Conservation (phyloP, 1,284 basidiomycete genomes). For the Coriolopsis trogii region DNA sequence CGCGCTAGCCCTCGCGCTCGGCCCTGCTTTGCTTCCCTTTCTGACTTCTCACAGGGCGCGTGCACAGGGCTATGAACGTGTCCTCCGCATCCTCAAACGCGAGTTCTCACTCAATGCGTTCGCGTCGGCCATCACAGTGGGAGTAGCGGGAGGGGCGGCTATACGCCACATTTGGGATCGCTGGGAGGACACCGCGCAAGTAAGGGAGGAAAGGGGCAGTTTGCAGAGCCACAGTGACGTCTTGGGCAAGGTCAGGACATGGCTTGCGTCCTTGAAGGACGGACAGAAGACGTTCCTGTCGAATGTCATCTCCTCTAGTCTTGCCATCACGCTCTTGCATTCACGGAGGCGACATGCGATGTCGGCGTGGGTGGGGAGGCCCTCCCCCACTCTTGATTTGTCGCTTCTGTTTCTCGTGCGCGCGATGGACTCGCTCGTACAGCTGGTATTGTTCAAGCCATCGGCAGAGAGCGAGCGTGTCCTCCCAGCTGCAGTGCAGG, state of each 20-base stretch:
- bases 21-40: conserved; percentile 61
- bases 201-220: background rate
- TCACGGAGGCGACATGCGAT: conserved; percentile 36
- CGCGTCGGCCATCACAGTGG: conserved; percentile 64
- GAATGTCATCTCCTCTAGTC: conserved; percentile 57
- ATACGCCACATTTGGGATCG: conserved; percentile 50
- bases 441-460: conserved; percentile 47
- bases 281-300: conserved; percentile 57
- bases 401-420: conserved; percentile 71
- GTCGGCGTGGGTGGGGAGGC: conserved; percentile 19
- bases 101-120: conserved; percentile 66
- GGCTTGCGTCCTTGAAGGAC: conserved; percentile 33
- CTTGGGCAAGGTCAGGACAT: conserved; percentile 6
- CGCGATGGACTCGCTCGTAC: conserved; percentile 63
- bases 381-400: conserved; percentile 66
- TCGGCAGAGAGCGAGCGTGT: conserved; percentile 10
- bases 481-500: conserved; percentile 17
- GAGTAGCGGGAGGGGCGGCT: conserved; percentile 62
- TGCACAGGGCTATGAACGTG: conserved; percentile 25
- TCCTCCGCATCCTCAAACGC: conserved; percentile 49
- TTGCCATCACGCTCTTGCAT: conserved; percentile 61
- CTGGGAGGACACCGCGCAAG: conserved; percentile 29
- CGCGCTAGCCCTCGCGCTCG: conserved; percentile 65
- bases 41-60: conserved; percentile 39
- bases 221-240: background rate